A percentile compares a stretch with the other conserved stretches of the same genome.
phyloP scores from a whole-genome alignment of 1,284 basidiomycete species.

The Trichosporon sp. region DNA sequence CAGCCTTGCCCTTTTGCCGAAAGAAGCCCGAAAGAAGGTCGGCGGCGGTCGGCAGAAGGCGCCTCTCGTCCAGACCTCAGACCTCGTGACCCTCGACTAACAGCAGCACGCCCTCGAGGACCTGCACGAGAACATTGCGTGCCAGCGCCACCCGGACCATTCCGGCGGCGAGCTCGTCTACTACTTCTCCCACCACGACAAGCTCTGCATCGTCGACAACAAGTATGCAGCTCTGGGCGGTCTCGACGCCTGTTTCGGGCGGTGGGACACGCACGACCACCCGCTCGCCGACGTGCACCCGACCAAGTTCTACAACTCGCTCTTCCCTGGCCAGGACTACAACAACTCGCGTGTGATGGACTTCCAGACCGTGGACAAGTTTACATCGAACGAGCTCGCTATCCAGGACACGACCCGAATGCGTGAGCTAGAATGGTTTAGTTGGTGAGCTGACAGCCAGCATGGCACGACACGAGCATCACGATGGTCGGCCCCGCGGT shows the following conservation, averaged over 20 bases:
- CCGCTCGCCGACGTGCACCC: slow-evolving; percentile 86
- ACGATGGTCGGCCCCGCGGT: slow-evolving; percentile 75
- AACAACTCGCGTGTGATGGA: slow-evolving; percentile 61
- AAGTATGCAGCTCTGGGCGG: slow-evolving; percentile 98
- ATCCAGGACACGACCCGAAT: slow-evolving; percentile 62
- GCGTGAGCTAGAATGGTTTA: slow-evolving; percentile 28
- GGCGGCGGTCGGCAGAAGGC: no score
- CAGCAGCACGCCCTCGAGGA: slow-evolving; percentile 64
- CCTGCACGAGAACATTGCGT: slow-evolving; percentile 78
- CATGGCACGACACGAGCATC: slow-evolving; percentile 56
- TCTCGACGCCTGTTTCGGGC: slow-evolving; percentile 75
- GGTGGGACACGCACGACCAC: slow-evolving; percentile 78
- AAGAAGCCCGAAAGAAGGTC: no score
- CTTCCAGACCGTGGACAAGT: slow-evolving; percentile 64
- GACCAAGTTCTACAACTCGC: slow-evolving; percentile 67
- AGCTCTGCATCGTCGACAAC: slow-evolving; percentile 91
- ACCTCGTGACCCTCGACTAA: no score
- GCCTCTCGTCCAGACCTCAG: no score
- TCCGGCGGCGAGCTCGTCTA: slow-evolving; percentile 58
- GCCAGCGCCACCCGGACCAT: slow-evolving; percentile 83
- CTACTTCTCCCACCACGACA: slow-evolving; percentile 51
- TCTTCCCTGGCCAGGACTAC: slow-evolving; percentile 92
- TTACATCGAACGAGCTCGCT: slow-evolving; percentile 66
- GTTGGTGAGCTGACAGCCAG: slow-evolving; percentile 13
- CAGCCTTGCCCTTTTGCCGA: neutral